Evolutionary conservation across 768 basidiomycete genomes (phyloP).

Genomic region (Boletus bicolor): DNA sequence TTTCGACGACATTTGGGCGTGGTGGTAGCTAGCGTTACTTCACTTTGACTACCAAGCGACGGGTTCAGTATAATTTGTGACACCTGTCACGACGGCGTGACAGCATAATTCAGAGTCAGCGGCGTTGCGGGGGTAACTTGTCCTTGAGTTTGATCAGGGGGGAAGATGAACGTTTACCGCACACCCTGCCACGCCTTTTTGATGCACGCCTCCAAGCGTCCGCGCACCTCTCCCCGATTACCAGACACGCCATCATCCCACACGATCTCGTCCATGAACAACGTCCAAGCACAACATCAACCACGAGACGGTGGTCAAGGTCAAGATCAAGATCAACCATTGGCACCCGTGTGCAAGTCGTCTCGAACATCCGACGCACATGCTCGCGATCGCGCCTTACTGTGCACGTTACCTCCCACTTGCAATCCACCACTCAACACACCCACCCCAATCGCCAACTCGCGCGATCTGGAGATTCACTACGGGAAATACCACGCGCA

Average conservation of each 20-base stretch:
- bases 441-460: conserved; percentile 61
- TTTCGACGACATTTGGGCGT: conserved; percentile 58
- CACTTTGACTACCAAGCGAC: background rate
- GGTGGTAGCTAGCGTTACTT: background rate
- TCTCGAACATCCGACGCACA: conserved; percentile 28
- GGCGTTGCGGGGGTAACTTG: background rate
- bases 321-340: conserved; percentile 18
- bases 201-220: conserved; percentile 33
- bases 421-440: conserved; percentile 56
- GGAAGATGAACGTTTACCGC: too few species aligned
- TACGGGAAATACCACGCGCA: conserved; percentile 84
- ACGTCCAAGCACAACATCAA: background rate
- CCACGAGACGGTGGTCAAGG: background rate
- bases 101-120: conserved; percentile 21
- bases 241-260: conserved; percentile 35
- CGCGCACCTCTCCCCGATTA: conserved; percentile 28
- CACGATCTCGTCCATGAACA: conserved; percentile 17
- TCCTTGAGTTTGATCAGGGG: too few species aligned
- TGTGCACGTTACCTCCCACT: conserved; percentile 81
- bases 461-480: conserved; percentile 74
- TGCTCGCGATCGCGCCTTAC: conserved; percentile 37
- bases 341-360: conserved; percentile 31
- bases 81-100: conserved; percentile 16
- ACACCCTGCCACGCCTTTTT: background rate
- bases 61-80: conserved; percentile 1